Evolutionary conservation across 805 yeast genomes (phyloP).

Genomic region (Metschnikowia lachancei): DNA sequence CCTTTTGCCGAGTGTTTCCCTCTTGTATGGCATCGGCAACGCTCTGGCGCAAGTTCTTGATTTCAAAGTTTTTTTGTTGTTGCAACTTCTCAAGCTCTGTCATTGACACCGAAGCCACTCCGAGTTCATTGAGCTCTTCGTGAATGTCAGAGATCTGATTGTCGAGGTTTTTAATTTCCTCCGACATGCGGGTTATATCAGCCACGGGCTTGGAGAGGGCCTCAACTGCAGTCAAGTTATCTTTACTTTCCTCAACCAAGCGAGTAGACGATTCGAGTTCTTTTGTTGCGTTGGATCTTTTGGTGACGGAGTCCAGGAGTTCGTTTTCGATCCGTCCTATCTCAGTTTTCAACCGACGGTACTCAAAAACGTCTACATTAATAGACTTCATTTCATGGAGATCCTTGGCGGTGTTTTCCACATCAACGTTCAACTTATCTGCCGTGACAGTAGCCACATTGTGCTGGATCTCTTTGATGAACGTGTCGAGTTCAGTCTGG

Average conservation of each 20-base stretch:
- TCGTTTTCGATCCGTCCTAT: not conserved
- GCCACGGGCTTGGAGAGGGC: constrained; percentile 27
- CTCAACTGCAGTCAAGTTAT: constrained; percentile 14
- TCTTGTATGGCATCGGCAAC: constrained; percentile 34
- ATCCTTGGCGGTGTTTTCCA: constrained; percentile 32
- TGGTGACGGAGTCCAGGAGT: not conserved
- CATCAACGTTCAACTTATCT: constrained; percentile 29
- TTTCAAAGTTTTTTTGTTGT: constrained; percentile 33
- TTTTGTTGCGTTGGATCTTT: not conserved
- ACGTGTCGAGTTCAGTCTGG: constrained; percentile 30
- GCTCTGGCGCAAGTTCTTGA: constrained; percentile 40
- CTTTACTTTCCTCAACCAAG: constrained; percentile 1
- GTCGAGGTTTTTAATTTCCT: constrained; percentile 28
- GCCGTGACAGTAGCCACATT: constrained; percentile 30
- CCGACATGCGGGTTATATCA: constrained; percentile 34
- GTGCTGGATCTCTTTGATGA: constrained; percentile 28
- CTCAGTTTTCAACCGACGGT: constrained; percentile 20
- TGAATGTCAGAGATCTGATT: constrained; percentile 27
- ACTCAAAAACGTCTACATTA: constrained; percentile 28
- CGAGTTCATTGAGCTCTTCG: constrained; percentile 38
- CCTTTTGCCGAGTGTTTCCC: constrained; percentile 45
- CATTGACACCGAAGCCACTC: constrained; percentile 35
- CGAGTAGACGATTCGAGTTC: not conserved
- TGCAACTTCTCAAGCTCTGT: constrained; percentile 48
- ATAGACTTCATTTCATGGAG: constrained; percentile 30